These are phyloP conservation scores for Penicillium oxalicum DNA, from an alignment of 2,329 filamentous ascomycete genomes.

Conservation along the genomic window DNA sequence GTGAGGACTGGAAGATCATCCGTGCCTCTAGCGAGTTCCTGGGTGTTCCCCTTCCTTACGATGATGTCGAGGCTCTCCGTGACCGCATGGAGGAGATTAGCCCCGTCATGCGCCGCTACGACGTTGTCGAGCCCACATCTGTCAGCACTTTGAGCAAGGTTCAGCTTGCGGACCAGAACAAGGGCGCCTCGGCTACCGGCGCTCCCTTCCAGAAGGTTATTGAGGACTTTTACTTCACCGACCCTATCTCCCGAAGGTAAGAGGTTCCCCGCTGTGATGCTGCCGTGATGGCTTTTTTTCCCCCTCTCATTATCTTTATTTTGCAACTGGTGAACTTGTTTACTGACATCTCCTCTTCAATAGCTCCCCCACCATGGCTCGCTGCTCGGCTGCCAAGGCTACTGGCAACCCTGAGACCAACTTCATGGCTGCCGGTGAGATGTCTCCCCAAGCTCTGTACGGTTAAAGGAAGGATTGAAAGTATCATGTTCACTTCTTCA, in stretches of 20 bases:
- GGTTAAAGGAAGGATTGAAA: slow-evolving; percentile 20
- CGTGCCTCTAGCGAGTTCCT: slow-evolving; percentile 89
- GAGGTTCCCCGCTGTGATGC: slow-evolving; percentile 19
- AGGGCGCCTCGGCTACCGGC: slow-evolving; percentile 69
- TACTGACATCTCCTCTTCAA: not conserved
- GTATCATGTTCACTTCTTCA: no score
- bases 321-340: no score
- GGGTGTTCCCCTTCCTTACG: slow-evolving; percentile 78
- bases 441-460: slow-evolving; percentile 37
- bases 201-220: slow-evolving; percentile 75
- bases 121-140: slow-evolving; percentile 77
- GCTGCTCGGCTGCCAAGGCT: slow-evolving; percentile 89
- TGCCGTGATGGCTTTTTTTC: slow-evolving; percentile 11
- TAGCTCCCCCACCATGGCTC: slow-evolving; percentile 96
- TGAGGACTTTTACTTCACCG: slow-evolving; percentile 97
- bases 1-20: slow-evolving; percentile 99
- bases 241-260: slow-evolving; percentile 91
- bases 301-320: no score
- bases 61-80: slow-evolving; percentile 80
- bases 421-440: slow-evolving; percentile 66
- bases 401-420: slow-evolving; percentile 71
- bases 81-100: slow-evolving; percentile 95
- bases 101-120: slow-evolving; percentile 81
- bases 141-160: slow-evolving; percentile 77
- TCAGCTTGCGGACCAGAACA: slow-evolving; percentile 94